Base-by-base conservation (phyloP, 1,284 basidiomycete genomes). In the Trametes pubescens region DNA sequence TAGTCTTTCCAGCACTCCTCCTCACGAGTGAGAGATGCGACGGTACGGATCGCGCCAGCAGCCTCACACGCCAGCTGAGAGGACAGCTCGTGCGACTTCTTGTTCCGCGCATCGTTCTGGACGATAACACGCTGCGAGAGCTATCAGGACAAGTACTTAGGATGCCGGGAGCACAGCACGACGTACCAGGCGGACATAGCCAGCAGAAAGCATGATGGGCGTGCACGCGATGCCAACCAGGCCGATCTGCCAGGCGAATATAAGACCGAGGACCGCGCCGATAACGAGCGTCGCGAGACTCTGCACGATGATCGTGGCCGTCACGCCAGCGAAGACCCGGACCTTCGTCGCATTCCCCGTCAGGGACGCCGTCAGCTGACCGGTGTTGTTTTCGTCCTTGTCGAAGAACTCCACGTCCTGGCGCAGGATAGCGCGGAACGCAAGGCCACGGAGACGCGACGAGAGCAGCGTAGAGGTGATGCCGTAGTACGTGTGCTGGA, bases 301-400 rank as follows among this genome's bases (percentile, higher is more conserved):
- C 79, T 98, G 95, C 11, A 98, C 81, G 72, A 99, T 93, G 82
- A 89, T 84, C 75, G 92, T 93, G 29, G 98, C 84, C 2, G 96
- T 97, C 61, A 94, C 82, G 64, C 96, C 96, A 53, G 94, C 94
- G 40, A 98, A 82, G 66, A 95, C 94, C 65, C 91, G 92, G 67
- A 98, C 86, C 76, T 97, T 98, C 72, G 96, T 93, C n/a, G 97
- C 93, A 72, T 94, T 92, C 63, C 96, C 94, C 60, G 94, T 91
- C 40, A 99, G 80, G 52, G 83, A 84, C 1, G 92, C 85, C 2
- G 94, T 96, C 57, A 99, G 81, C 59, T 87, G 81, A 66, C 97
- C 97, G 26, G 93, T 92, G 84, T 80, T 91, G 75, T 97, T 87
- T 74, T 89, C 86, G 24, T 95, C 92, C 77, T 87, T 86, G 76